Evolutionary conservation across 495 filamentous ascomycete genomes (phyloP), one percentile per base, ranked within the genome.

Genomic region (Alectoria sarmentosa): DNA sequence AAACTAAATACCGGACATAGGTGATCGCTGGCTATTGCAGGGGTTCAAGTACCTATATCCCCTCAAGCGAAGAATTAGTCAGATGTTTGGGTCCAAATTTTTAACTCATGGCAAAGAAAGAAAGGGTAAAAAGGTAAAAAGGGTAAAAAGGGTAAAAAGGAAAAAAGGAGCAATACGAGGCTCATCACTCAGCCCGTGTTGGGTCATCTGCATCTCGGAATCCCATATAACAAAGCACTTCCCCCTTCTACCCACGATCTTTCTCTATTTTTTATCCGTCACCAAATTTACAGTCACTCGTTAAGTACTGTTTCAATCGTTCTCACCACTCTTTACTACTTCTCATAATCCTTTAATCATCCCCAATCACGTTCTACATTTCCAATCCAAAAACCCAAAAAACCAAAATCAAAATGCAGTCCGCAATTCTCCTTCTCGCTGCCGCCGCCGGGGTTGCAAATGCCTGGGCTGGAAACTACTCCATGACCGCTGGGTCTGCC

Each of bases 391-490:
- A 54, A 58, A 37, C 17, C 26, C 39, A 30, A 52, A 30, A 58
- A 44, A 59, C 58, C 71, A 69, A 67, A 70, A 19, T 84, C 88
- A 93, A 86, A 75, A 96, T 96, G 91, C 89, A 89, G 86, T 90
- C 89, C 87, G 80, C 88, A 71, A 73, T 77, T 70, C 72, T 80
- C 75, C 70, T 80, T 74, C 78, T 84, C 76, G 84, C 83, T 75
- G 83, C 84, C 70, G 75, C 85, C 74, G 84, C 83, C 70, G 67
- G 67, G 37, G 59, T 52, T 41, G 67, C 63, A 41, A 58, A 59
- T 21, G 67, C 67, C 5, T 63, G 63, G 63, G 61, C 54, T 34
- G 62, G 62, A 52, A 69, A 66, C 60, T 69, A 62, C 52, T 62
- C 62, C n/a, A 49, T 56, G 26, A 44, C 36, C 49, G 34, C 26